Evolutionary conservation across 1,284 basidiomycete genomes (phyloP), one percentile per base, ranked within the genome.

Genomic region (Phellinidium pouzarii): DNA sequence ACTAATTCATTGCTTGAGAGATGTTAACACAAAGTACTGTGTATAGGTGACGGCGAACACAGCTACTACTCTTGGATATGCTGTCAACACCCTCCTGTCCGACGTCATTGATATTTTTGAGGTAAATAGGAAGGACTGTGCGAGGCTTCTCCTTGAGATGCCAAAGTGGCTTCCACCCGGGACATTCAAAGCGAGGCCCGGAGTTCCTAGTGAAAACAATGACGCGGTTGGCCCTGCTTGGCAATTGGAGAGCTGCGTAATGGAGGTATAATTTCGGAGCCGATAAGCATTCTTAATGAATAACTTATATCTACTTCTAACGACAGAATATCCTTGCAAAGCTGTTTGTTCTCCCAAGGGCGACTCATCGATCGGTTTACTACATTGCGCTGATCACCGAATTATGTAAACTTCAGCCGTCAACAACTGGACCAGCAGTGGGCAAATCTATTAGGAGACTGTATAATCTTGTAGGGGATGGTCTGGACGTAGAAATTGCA

Each of bases 101-200:
- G 94, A 98, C 65, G 80, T 89, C 44, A 71, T 97, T 50, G 84
- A 93, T 60, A 87, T 98, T 26, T 99, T 91, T 65, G 95, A 99
- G 67, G 82, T 96, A 44, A 99, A 99, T 67, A 82, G 95, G 50
- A 97, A 96, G 67, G 95, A 99, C 63, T 91, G 87, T 60, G 92
- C 95, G 1, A 77, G 88, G 9, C 70, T 97, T 9, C 75, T 99
- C 2, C 76, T 98, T 37, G 87, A 94, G 60, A 83, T 93, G 47
- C 90, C 92, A 0, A 87, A 87, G 61, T 96, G 93, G 89, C 78
- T 87, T 48, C 67, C 84, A 1, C 73, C 78, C 5, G 91, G 91
- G 1, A 93, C 91, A 0, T 98, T 96, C 77, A 88, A 84, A 61
- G 78, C 82, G 6, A 79, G 75, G 62, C 77, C 81, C 5, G 80